phyloP scores from a whole-genome alignment of 345 rosid genomes.

The Syzygium aromaticum region DNA sequence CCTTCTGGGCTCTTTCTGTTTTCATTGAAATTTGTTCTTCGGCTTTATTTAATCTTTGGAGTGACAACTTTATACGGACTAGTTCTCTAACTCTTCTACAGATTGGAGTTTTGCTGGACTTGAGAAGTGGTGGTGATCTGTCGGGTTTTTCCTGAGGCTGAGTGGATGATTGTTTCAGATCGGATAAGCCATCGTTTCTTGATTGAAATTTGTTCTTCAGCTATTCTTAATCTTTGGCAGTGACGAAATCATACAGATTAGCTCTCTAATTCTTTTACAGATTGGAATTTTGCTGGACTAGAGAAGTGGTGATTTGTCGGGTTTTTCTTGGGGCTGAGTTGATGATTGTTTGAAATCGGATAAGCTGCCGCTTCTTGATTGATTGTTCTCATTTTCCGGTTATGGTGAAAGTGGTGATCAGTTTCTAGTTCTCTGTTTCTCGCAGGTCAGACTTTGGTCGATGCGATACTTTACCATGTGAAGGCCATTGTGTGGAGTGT shows the following conservation, averaged over 20 bases:
- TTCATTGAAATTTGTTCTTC: neutral
- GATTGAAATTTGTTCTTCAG: neutral
- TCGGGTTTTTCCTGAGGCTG: neutral
- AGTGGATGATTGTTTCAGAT: neutral
- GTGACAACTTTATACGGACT: neutral
- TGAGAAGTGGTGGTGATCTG: neutral
- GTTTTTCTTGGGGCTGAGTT: too few relatives aligned
- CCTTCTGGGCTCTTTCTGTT: neutral
- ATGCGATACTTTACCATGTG: too few relatives aligned
- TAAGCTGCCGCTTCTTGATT: too few relatives aligned
- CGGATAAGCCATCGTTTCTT: neutral
- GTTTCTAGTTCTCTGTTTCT: too few relatives aligned
- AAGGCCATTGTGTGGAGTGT: too few relatives aligned
- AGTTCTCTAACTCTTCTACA: neutral
- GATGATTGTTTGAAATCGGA: too few relatives aligned
- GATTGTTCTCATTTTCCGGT: neutral
- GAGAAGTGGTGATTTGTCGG: too few relatives aligned
- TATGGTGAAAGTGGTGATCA: neutral
- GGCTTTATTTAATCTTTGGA: neutral
- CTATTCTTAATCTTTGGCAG: neutral
- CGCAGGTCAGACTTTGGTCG: too few relatives aligned
- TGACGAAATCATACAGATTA: too few relatives aligned
- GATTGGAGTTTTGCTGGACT: neutral
- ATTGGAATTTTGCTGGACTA: too few relatives aligned
- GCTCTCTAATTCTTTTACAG: too few relatives aligned